A percentile compares a stretch with the other conserved stretches of the same genome.
These are phyloP conservation scores for Leptomonas seymouri DNA, from an alignment of 208 protist genomes.

Conservation along the genomic window DNA sequence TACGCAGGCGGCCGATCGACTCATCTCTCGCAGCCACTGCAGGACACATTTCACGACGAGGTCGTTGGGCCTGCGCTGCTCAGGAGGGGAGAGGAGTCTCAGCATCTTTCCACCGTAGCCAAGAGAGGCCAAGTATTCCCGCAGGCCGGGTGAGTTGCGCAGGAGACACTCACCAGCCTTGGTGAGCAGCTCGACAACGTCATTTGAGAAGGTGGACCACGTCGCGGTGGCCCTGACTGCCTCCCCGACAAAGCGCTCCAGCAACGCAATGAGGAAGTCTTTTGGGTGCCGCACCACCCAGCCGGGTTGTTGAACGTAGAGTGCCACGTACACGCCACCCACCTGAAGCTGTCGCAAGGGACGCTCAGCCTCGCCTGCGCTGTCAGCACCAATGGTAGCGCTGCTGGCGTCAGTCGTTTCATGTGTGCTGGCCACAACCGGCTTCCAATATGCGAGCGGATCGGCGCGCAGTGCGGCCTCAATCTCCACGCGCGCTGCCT, in stretches of 20 bases:
- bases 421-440: slow-evolving; percentile 26
- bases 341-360: slow-evolving; percentile 53
- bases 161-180: slow-evolving; percentile 55
- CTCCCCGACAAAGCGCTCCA: slow-evolving; percentile 63
- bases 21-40: slow-evolving; percentile 64
- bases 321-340: slow-evolving; percentile 80
- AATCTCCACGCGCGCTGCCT: slow-evolving; percentile 34
- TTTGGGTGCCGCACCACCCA: slow-evolving; percentile 87
- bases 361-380: background rate
- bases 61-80: background rate
- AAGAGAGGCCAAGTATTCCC: slow-evolving; percentile 64
- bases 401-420: background rate
- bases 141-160: slow-evolving; percentile 41
- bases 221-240: background rate
- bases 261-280: slow-evolving; percentile 74
- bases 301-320: slow-evolving; percentile 76
- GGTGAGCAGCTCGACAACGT: slow-evolving; percentile 53
- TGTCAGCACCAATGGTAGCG: background rate
- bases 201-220: background rate
- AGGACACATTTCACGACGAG: slow-evolving; percentile 31
- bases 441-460: slow-evolving; percentile 52
- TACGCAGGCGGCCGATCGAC: slow-evolving; percentile 55
- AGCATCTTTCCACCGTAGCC: slow-evolving; percentile 77
- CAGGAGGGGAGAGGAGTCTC: slow-evolving; percentile 25
- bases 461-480: slow-evolving; percentile 33